These are phyloP conservation scores for Fonsecaea pugnacius DNA, from an alignment of 2,329 filamentous ascomycete species.

Conservation along the genomic window DNA sequence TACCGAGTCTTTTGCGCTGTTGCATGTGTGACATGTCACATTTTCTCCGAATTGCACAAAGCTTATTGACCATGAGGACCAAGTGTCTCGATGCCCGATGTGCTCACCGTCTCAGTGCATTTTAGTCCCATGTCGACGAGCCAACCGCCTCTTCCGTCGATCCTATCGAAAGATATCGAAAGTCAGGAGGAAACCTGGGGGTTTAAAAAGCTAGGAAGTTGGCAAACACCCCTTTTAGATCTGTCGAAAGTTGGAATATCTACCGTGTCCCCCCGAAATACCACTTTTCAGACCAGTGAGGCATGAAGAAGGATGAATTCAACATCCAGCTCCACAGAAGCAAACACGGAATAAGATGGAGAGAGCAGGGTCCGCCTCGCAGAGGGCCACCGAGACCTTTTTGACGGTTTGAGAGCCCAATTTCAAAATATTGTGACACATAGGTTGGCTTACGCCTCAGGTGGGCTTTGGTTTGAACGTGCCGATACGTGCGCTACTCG, in stretches of 20 bases:
- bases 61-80: slow-evolving; percentile 1
- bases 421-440: slow-evolving; percentile 2
- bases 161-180: not conserved
- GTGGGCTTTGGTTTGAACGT: slow-evolving; percentile 3
- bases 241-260: not conserved
- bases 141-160: not conserved
- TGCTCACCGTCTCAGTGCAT: slow-evolving; percentile 20
- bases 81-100: not conserved
- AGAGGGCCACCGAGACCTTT: not conserved
- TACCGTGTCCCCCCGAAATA: not conserved
- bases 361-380: not conserved
- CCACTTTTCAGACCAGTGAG: not conserved
- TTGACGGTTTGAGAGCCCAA: not conserved
- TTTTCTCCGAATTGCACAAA: slow-evolving; percentile 16
- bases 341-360: slow-evolving; percentile 3
- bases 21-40: slow-evolving; percentile 28
- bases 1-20: not conserved
- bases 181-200: not conserved
- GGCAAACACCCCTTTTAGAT: not conserved
- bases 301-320: not conserved
- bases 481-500: not conserved
- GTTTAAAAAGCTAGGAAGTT: not conserved
- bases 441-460: not conserved
- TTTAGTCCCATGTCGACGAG: not conserved
- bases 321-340: not conserved